Evolutionary conservation across 345 rosid species (phyloP).

Genomic region (Eucalyptus tenuipes): DNA sequence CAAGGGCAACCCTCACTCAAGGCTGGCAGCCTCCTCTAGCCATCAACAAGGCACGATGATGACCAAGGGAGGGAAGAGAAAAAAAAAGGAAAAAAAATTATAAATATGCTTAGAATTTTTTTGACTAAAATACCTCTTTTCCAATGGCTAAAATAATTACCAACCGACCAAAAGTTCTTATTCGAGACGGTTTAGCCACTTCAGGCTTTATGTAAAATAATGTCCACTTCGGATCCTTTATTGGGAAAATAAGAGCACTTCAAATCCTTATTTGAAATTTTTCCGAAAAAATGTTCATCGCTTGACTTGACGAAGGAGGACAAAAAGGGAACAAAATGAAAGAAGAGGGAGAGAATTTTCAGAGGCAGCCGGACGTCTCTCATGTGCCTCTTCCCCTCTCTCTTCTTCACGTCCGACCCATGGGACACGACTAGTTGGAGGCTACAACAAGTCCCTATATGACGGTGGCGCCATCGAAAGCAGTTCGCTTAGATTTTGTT

Average conservation of each 20-base stretch:
- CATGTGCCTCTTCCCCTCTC: neutral
- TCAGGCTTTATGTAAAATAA: too few species aligned
- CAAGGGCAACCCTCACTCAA: too few species aligned
- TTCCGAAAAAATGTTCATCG: accelerated
- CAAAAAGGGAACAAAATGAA: neutral
- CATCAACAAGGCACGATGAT: too few species aligned
- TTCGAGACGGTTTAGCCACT: too few species aligned
- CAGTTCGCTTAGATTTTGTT: neutral
- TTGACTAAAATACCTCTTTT: too few species aligned
- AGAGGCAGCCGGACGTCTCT: neutral
- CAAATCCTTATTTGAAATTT: too few species aligned
- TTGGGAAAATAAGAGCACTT: too few species aligned
- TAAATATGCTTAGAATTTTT: too few species aligned
- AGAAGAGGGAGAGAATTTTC: neutral
- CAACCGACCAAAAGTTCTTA: accelerated
- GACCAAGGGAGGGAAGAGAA: too few species aligned
- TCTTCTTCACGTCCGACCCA: neutral
- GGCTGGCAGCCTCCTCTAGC: too few species aligned
- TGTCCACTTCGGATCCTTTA: accelerated
- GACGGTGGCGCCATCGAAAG: accelerated
- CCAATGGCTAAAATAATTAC: too few species aligned
- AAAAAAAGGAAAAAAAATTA: too few species aligned
- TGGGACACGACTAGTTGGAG: neutral
- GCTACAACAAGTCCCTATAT: neutral
- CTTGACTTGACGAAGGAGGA: neutral